Conservation (phyloP, 2,329 filamentous ascomycete species). For the Aspergillus novofumigatus region DNA sequence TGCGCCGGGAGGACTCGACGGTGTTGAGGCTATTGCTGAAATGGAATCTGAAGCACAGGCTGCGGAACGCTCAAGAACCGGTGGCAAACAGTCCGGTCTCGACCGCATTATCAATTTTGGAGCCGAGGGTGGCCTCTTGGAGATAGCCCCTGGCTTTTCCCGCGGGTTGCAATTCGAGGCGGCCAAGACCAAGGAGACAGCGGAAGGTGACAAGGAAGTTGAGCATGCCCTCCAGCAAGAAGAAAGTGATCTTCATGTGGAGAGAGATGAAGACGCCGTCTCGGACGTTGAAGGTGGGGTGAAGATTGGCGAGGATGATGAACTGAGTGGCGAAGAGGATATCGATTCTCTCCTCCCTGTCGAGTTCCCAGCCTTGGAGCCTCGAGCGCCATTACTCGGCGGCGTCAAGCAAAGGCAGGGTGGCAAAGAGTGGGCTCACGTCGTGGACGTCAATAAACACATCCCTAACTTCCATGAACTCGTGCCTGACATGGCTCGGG, state of each 20-base stretch:
- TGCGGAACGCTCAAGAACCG: conserved; percentile 41
- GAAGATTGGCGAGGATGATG: conserved; percentile 24
- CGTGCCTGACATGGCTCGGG: conserved; percentile 90
- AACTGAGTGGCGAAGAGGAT: conserved; percentile 41
- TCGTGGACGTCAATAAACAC: conserved; percentile 91
- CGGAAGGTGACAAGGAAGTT: conserved; percentile 65
- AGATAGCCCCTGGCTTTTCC: conserved; percentile 74
- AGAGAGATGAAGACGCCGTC: conserved; percentile 47
- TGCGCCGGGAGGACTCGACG: conserved; percentile 82
- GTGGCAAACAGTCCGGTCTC: conserved; percentile 51
- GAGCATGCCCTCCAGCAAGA: conserved; percentile 57
- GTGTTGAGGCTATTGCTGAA: conserved; percentile 78
- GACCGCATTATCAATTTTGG: conserved; percentile 82
- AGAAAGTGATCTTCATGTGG: conserved; percentile 41
- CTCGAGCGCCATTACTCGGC: conserved; percentile 69
- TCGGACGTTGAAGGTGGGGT: conserved; percentile 30
- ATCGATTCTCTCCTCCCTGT: conserved; percentile 86
- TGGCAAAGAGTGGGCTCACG: conserved; percentile 91
- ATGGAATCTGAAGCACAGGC: conserved; percentile 69
- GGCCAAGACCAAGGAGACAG: conserved; percentile 54
- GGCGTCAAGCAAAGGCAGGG: conserved; percentile 64
- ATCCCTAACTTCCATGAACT: conserved; percentile 92
- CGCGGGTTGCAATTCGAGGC: conserved; percentile 71
- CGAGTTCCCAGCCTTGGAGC: conserved; percentile 88
- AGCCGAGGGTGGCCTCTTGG: conserved; percentile 70